These are phyloP conservation scores for Naegleria fowleri DNA, from an alignment of 208 protist genomes.

Conservation along the genomic window DNA sequence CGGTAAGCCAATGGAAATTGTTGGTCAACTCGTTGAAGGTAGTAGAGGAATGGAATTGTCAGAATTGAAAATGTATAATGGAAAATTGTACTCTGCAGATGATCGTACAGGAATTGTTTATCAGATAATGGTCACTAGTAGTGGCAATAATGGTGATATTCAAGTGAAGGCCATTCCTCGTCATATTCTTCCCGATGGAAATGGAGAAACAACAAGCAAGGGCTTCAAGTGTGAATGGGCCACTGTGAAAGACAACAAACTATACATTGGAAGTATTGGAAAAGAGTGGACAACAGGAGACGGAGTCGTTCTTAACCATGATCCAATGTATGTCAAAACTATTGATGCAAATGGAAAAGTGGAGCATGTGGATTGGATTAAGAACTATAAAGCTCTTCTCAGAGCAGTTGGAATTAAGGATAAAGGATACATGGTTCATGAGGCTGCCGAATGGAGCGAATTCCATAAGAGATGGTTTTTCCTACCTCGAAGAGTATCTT, in stretches of 20 bases:
- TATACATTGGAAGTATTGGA: slow-evolving; percentile 53
- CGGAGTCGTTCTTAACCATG: slow-evolving; percentile 33
- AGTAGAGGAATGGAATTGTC: slow-evolving; percentile 51
- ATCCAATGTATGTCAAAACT: slow-evolving; percentile 43
- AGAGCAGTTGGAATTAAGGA: slow-evolving; percentile 24
- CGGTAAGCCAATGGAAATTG: background rate
- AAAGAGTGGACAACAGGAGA: slow-evolving; percentile 47
- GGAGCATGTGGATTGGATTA: slow-evolving; percentile 35
- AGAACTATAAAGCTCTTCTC: slow-evolving; percentile 40
- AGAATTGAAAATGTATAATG: slow-evolving; percentile 47
- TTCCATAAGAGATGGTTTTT: slow-evolving; percentile 45
- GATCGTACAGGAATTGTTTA: slow-evolving; percentile 50
- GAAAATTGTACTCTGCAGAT: slow-evolving; percentile 46
- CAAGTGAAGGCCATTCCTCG: slow-evolving; percentile 38
- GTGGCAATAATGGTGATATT: background rate
- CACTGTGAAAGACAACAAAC: slow-evolving; percentile 47
- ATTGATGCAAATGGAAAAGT: slow-evolving; percentile 33
- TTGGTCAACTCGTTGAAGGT: slow-evolving; percentile 30
- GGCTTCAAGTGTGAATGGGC: slow-evolving; percentile 55
- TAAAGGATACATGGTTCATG: slow-evolving; percentile 49
- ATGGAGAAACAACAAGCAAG: slow-evolving; percentile 42
- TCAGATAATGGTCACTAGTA: slow-evolving; percentile 24
- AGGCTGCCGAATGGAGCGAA: slow-evolving; percentile 36
- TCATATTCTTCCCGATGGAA: slow-evolving; percentile 39
- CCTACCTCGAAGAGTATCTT: slow-evolving; percentile 43